Percentiles rank a stretch among this genome's conserved stretches.
Evolutionary conservation across 768 basidiomycete species (phyloP).

Genomic region (Sutorius australiensis): DNA sequence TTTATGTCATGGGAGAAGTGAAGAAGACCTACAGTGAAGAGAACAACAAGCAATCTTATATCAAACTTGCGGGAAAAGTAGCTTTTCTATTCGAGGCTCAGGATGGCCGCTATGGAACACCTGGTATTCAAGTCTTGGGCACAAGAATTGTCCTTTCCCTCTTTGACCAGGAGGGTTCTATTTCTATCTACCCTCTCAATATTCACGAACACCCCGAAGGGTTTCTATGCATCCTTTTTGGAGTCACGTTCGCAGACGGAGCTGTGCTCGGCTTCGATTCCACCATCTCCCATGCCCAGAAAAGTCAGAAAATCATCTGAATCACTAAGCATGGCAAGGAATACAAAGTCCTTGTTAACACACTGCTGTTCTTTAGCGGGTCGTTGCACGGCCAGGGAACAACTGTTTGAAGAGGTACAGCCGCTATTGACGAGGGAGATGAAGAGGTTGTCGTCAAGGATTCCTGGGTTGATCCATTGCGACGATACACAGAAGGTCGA

Average conservation of each 20-base stretch:
- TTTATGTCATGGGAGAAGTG: too few relatives aligned
- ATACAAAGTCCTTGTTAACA: background rate
- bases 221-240: background rate
- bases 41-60: background rate
- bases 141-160: background rate
- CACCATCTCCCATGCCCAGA: background rate
- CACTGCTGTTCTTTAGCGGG: too few relatives aligned
- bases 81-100: background rate
- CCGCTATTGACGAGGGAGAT: too few relatives aligned
- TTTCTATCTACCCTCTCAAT: background rate
- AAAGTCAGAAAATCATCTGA: background rate
- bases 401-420: background rate
- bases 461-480: too few relatives aligned
- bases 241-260: background rate
- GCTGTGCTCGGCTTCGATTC: background rate
- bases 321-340: too few relatives aligned
- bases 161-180: slow-evolving; percentile 4
- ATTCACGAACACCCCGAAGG: background rate
- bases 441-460: too few relatives aligned
- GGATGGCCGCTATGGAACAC: background rate
- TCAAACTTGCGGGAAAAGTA: slow-evolving; percentile 1
- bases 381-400: slow-evolving; percentile 1
- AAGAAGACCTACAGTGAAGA: too few relatives aligned
- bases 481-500: too few relatives aligned
- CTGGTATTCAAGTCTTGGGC: background rate